A percentile compares a stretch with the other conserved stretches of the same genome.
phyloP scores from a whole-genome alignment of 495 filamentous ascomycete genomes.

The Lophiostoma macrostomum region DNA sequence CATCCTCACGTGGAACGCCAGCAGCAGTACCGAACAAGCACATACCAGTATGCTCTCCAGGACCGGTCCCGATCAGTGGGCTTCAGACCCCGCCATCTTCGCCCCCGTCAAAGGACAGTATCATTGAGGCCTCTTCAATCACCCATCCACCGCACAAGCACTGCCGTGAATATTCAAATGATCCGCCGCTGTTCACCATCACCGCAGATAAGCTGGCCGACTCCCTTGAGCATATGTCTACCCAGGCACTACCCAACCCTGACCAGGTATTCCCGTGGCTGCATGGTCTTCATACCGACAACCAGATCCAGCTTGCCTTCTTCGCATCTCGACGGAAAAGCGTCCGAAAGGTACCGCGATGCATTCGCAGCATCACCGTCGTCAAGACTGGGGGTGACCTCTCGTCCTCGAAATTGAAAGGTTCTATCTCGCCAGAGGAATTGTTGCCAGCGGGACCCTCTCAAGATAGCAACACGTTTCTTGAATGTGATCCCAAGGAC shows the following conservation, averaged over 20 bases:
- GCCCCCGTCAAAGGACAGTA: slow-evolving; percentile 51
- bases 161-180: slow-evolving; percentile 51
- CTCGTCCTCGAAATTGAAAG: slow-evolving; percentile 71
- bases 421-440: slow-evolving; percentile 76
- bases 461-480: slow-evolving; percentile 55
- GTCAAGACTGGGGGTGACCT: slow-evolving; percentile 88
- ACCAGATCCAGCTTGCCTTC: slow-evolving; percentile 83
- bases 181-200: slow-evolving; percentile 69
- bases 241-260: slow-evolving; percentile 79
- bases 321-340: slow-evolving; percentile 74
- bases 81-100: slow-evolving; percentile 68
- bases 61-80: slow-evolving; percentile 59
- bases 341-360: slow-evolving; percentile 69
- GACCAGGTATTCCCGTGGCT: slow-evolving; percentile 92
- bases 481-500: slow-evolving; percentile 76
- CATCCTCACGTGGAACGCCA: slow-evolving; percentile 51
- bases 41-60: slow-evolving; percentile 78
- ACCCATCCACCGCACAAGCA: slow-evolving; percentile 24
- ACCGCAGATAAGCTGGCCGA: slow-evolving; percentile 63
- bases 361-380: slow-evolving; percentile 76
- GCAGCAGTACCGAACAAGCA: slow-evolving; percentile 83
- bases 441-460: slow-evolving; percentile 51
- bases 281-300: slow-evolving; percentile 87
- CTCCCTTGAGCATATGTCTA: slow-evolving; percentile 69
- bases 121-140: slow-evolving; percentile 61